A percentile compares a stretch with the other conserved stretches of the same genome.
Evolutionary conservation across 768 basidiomycete species (phyloP).

Genomic region (Russula virescens): DNA sequence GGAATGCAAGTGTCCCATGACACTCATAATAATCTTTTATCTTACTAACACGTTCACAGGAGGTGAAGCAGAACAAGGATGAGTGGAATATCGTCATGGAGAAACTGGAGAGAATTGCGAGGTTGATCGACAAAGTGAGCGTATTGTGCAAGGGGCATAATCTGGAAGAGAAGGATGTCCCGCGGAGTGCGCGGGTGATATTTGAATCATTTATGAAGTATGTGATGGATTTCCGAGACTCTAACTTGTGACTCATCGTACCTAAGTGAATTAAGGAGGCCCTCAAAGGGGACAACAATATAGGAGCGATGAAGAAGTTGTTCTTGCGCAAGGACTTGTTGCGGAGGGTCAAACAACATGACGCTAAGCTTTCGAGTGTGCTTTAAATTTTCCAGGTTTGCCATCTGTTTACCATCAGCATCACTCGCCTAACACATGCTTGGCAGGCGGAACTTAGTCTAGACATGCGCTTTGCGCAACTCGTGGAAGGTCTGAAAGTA

Average conservation of each 20-base stretch:
- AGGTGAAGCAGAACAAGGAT: background rate
- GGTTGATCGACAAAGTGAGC: too few species aligned
- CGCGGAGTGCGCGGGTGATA: too few species aligned
- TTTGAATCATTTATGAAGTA: background rate
- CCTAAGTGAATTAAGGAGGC: background rate
- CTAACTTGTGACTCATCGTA: background rate
- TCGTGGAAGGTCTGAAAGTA: background rate
- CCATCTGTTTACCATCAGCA: too few species aligned
- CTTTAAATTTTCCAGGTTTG: constrained; percentile 1
- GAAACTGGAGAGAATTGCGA: background rate
- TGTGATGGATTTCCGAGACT: background rate
- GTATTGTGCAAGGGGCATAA: too few species aligned
- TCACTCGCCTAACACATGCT: background rate
- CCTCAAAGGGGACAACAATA: background rate
- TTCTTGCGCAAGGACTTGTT: constrained; percentile 2
- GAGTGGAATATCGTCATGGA: background rate
- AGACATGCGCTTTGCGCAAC: too few species aligned
- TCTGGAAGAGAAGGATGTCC: too few species aligned
- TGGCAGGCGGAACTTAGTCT: background rate
- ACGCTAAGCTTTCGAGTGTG: background rate
- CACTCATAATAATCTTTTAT: too few species aligned
- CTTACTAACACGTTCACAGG: too few species aligned
- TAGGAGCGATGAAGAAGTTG: background rate
- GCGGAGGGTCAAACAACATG: background rate
- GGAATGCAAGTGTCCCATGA: too few species aligned